Conservation (phyloP, 768 basidiomycete species). For the Goffeauzyma gilvescens region DNA sequence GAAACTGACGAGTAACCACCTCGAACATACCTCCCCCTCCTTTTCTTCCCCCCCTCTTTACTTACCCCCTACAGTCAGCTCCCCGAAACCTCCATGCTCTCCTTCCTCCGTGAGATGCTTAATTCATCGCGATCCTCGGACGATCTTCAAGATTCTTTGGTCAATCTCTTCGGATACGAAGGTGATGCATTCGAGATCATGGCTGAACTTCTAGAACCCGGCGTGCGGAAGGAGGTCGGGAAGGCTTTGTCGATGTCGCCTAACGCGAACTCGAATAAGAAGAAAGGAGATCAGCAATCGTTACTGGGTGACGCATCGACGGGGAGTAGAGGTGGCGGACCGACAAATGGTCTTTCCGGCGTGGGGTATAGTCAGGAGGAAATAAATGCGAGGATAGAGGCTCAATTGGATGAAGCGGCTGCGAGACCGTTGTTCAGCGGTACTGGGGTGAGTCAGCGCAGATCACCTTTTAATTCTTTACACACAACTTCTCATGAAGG, state of each 20-base stretch:
- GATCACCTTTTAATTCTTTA: too few relatives aligned
- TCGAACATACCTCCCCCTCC: too few relatives aligned
- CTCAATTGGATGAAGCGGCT: constrained; percentile 22
- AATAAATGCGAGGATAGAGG: constrained; percentile 26
- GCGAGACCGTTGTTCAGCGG: constrained; percentile 8
- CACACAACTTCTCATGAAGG: too few relatives aligned
- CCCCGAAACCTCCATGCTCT: constrained; percentile 12
- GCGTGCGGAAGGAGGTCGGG: constrained; percentile 35
- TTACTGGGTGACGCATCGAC: not conserved
- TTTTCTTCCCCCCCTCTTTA: too few relatives aligned
- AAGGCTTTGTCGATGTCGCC: constrained; percentile 37
- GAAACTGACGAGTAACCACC: too few relatives aligned
- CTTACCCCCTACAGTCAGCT: too few relatives aligned
- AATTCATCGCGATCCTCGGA: constrained; percentile 36
- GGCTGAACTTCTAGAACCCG: constrained; percentile 47
- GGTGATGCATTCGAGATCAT: constrained; percentile 59
- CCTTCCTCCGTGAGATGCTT: constrained; percentile 16
- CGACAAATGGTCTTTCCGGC: constrained; percentile 14
- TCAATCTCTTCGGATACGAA: constrained; percentile 57
- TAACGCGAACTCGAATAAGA: constrained; percentile 2
- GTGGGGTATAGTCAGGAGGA: constrained; percentile 14
- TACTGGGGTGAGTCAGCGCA: constrained; percentile 6
- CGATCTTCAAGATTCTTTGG: constrained; percentile 55
- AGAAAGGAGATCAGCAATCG: not conserved
- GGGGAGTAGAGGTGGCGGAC: not conserved